Conservation (phyloP, 179 eudicot species). For the Amaranthus tricolor region DNA sequence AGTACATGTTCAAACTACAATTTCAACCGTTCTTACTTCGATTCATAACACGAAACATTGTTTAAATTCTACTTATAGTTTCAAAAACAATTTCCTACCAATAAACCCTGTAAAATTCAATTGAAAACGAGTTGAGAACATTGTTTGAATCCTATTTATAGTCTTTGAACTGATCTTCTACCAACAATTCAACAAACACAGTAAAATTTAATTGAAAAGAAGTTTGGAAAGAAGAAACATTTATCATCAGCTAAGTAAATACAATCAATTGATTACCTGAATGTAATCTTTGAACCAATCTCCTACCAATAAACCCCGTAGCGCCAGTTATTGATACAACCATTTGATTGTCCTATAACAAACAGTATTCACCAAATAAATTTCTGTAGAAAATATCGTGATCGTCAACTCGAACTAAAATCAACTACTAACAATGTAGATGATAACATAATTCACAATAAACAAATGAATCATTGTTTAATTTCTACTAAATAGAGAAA, state of each 20-base stretch:
- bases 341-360: constrained; percentile 55
- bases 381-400: neutral
- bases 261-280: constrained; percentile 45
- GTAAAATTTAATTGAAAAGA: neutral
- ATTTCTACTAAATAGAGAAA: neutral
- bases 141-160: no score
- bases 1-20: no score
- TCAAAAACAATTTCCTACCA: no score
- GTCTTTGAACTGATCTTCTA: no score
- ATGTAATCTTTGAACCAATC: constrained; percentile 76
- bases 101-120: no score
- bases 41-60: no score
- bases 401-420: neutral
- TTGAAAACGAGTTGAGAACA: no score
- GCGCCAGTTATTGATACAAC: constrained; percentile 94
- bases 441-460: neutral
- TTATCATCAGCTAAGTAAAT: neutral
- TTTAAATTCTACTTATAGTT: no score
- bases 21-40: no score
- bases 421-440: neutral
- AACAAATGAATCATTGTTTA: neutral
- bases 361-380: constrained; percentile 7
- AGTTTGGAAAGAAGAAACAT: neutral
- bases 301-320: constrained; percentile 85
- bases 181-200: neutral